Base-by-base conservation (phyloP, 495 filamentous ascomycete species). In the Neurospora sp. region DNA sequence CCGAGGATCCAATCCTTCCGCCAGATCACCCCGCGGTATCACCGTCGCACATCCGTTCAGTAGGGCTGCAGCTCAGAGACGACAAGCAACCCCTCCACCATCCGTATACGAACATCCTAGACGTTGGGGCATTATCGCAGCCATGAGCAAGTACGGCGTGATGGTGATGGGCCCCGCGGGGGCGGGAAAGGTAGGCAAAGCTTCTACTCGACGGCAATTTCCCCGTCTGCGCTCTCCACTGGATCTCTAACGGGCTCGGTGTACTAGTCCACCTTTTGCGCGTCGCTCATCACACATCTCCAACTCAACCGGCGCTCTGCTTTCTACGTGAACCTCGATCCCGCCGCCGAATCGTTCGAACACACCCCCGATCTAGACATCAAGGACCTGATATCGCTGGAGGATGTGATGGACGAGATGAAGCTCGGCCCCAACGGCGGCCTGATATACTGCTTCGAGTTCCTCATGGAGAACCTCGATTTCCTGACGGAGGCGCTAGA, bases 321-420 rank as follows among this genome's bases (percentile, higher is more conserved):
- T 81, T 96, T 94, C 87, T 99, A 99, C 84, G 91, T 99, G 75
- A 99, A 99, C 84, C 92, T 99, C 75, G 96, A 99, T 82, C 96
- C 96, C 12, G 96, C 96, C 72, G 96, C 96, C 76, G 94, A 98
- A 81, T 88, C 90, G 54, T 98, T 99, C 82, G 88, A 89, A 77
- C 96, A 97, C 81, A 86, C 93, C 75, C 96, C 96, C 1, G 96
- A 98, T 79, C 89, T 98, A 75, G 96, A 99, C 80, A 99, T 99
- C 85, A 94, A 94, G 79, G 94, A 98, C 72, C 88, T 98, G 37
- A 97, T 99, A 81, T 93, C 92, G 3, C 89, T 99, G 69, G 92
- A 97, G 78, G 96, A 99, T 89, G 96, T 97, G 37, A 99, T 99
- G 96, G 96, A 98, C 73, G 96, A 98, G 83, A 89, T 97, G 87